Evolutionary conservation across 805 yeast genomes (phyloP).

Genomic region (Komagataella pastoris): DNA sequence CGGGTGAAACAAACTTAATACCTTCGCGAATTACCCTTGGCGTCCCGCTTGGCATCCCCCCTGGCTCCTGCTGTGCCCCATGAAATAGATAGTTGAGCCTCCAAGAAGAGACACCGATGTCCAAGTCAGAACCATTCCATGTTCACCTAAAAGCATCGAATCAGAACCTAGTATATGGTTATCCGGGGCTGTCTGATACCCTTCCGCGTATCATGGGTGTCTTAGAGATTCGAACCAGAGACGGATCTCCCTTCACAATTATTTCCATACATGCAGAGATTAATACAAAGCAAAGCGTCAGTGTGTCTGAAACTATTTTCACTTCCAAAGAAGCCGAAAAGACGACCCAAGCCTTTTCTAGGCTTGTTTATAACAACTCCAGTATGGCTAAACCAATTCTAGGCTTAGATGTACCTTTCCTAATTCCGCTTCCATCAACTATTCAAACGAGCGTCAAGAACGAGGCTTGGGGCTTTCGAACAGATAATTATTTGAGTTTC

Average conservation of each 20-base stretch:
- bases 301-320: neutral
- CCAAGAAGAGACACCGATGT: neutral
- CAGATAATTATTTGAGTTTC: neutral
- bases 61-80: neutral
- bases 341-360: neutral
- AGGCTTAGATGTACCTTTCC: constrained; percentile 2
- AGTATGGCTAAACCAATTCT: neutral
- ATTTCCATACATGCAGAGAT: neutral
- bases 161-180: constrained; percentile 1
- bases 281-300: neutral
- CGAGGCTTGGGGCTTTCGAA: neutral
- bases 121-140: constrained; percentile 1
- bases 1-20: neutral
- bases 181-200: constrained; percentile 1
- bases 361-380: neutral
- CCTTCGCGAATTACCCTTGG: neutral
- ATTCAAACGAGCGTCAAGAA: neutral
- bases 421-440: constrained; percentile 1
- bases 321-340: neutral
- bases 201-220: constrained; percentile 1
- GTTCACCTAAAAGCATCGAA: neutral
- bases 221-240: constrained; percentile 1
- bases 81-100: neutral
- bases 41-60: neutral
- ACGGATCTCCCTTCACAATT: constrained; percentile 1